These are phyloP conservation scores for Botryotinia narcissicola DNA, from an alignment of 2,329 filamentous ascomycete genomes.

Conservation along the genomic window DNA sequence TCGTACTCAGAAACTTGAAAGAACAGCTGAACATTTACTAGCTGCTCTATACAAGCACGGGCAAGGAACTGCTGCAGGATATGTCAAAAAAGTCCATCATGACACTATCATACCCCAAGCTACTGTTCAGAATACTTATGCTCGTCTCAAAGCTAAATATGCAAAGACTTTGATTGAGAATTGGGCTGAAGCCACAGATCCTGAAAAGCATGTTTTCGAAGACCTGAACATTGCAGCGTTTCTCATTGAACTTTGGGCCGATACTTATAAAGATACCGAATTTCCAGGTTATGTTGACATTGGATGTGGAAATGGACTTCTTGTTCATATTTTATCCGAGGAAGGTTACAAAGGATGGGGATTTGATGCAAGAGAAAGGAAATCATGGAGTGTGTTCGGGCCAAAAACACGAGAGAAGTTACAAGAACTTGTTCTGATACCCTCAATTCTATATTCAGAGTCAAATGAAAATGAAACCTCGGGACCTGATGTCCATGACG, in stretches of 20 bases:
- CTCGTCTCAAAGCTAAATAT: slow-evolving; percentile 74
- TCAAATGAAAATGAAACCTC: slow-evolving; percentile 30
- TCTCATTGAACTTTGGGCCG: slow-evolving; percentile 83
- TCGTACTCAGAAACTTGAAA: slow-evolving; percentile 50
- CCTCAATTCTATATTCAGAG: slow-evolving; percentile 39
- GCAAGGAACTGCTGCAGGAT: slow-evolving; percentile 60
- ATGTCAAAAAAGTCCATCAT: slow-evolving; percentile 80
- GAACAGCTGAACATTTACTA: slow-evolving; percentile 68
- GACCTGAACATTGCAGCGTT: slow-evolving; percentile 90
- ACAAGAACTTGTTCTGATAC: slow-evolving; percentile 60
- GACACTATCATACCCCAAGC: slow-evolving; percentile 77
- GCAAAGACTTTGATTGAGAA: slow-evolving; percentile 65
- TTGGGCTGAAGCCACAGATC: slow-evolving; percentile 87
- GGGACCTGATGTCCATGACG: slow-evolving; percentile 48
- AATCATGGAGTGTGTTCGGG: slow-evolving; percentile 78
- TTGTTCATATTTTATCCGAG: slow-evolving; percentile 75
- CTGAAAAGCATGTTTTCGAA: slow-evolving; percentile 91
- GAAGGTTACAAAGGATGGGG: slow-evolving; percentile 88
- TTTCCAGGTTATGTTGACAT: slow-evolving; percentile 96
- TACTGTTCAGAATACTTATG: slow-evolving; percentile 78
- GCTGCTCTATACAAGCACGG: slow-evolving; percentile 71
- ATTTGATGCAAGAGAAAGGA: slow-evolving; percentile 83
- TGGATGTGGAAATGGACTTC: slow-evolving; percentile 89
- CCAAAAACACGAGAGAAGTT: slow-evolving; percentile 48
- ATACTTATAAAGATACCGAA: slow-evolving; percentile 63